These are phyloP conservation scores for Monosporascus sp. DNA, from an alignment of 2,329 filamentous ascomycete species.

Conservation along the genomic window DNA sequence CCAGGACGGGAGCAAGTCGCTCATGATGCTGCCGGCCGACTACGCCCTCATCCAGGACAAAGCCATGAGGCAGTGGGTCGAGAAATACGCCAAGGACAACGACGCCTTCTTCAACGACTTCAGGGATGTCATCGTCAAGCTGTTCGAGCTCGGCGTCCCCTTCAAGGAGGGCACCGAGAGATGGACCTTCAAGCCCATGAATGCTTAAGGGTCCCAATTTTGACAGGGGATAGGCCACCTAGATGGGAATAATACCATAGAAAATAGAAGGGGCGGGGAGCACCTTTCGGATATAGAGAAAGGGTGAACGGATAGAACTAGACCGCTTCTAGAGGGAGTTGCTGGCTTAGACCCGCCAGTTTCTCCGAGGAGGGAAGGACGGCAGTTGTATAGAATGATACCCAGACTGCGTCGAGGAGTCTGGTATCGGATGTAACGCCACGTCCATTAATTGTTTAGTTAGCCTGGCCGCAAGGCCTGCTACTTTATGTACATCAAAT, in stretches of 20 bases:
- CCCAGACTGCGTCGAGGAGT: background rate
- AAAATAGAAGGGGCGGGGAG: background rate
- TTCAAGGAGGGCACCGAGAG: conserved; percentile 62
- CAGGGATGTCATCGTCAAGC: conserved; percentile 66
- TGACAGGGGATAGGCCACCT: too few relatives aligned
- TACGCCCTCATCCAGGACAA: conserved; percentile 85
- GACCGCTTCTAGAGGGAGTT: background rate
- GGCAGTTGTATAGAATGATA: background rate
- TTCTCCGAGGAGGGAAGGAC: background rate
- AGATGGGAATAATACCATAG: background rate
- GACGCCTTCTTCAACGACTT: conserved; percentile 94
- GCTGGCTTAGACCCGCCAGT: background rate
- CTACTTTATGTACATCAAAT: too few relatives aligned
- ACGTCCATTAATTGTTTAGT: background rate
- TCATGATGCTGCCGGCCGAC: conserved; percentile 98
- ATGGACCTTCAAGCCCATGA: conserved; percentile 59
- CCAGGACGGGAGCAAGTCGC: conserved; percentile 77
- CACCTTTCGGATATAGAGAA: background rate
- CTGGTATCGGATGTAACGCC: background rate
- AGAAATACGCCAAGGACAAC: conserved; percentile 88
- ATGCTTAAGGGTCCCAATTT: conserved; percentile 23
- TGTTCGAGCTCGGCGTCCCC: conserved; percentile 92
- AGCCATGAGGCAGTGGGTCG: conserved; percentile 71
- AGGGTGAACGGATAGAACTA: background rate
- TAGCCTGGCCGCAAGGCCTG: background rate